phyloP scores from a whole-genome alignment of 2,329 filamentous ascomycete species.

The Ophiostoma populinum region DNA sequence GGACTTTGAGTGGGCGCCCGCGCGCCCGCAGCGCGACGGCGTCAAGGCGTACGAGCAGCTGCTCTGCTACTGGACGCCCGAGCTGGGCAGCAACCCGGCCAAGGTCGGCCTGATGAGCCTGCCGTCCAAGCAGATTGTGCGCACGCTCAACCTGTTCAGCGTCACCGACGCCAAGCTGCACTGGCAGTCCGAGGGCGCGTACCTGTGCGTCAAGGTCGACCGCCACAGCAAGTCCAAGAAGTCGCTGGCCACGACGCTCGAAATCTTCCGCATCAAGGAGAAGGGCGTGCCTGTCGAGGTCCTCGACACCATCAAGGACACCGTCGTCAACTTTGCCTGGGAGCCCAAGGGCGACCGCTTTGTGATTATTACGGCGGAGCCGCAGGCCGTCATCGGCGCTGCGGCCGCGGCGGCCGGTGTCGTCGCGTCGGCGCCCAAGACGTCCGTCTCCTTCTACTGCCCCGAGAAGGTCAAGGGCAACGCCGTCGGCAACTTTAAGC shows the following conservation, averaged over 20 bases:
- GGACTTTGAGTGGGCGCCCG: conserved; percentile 96
- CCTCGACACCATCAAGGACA: conserved; percentile 93
- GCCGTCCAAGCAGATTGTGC: conserved; percentile 83
- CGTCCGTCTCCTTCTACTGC: conserved; percentile 87
- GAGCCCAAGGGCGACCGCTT: conserved; percentile 96
- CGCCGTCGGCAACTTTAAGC: conserved; percentile 82
- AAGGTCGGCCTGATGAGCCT: conserved; percentile 95
- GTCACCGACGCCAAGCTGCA: conserved; percentile 95
- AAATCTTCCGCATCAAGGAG: conserved; percentile 94
- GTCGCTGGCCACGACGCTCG: conserved; percentile 86
- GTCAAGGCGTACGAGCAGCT: conserved; percentile 89
- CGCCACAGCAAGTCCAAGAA: conserved; percentile 99
- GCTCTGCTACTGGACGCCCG: conserved; percentile 96
- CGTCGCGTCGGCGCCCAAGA: conserved; percentile 80
- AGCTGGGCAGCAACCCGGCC: conserved; percentile 93
- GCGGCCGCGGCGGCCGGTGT: conserved; percentile 73
- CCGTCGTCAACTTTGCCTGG: conserved; percentile 99
- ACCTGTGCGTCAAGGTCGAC: conserved; percentile 97
- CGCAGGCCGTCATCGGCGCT: conserved; percentile 39
- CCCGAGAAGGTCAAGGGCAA: conserved; percentile 82
- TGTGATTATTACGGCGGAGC: conserved; percentile 90
- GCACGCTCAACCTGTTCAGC: conserved; percentile 93
- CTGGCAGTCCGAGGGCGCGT: conserved; percentile 90
- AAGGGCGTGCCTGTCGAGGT: conserved; percentile 98
- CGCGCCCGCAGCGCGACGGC: conserved; percentile 63